Evolutionary conservation across 495 filamentous ascomycete genomes (phyloP).

Genomic region (Lasiosphaeria ovina): DNA sequence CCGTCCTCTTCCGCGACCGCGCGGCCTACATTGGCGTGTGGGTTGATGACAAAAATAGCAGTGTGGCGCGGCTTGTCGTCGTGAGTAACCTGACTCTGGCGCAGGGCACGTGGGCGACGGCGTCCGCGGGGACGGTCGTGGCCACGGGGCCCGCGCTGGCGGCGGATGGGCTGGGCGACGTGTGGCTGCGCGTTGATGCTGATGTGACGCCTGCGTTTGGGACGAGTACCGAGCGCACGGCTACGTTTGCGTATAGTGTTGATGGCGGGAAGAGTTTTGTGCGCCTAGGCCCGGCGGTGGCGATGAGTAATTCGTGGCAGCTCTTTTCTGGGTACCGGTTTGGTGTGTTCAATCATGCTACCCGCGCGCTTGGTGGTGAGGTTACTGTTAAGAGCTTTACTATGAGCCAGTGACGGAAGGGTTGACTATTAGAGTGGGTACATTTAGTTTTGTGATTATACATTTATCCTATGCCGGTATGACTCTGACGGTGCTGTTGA

Average conservation of each 20-base stretch:
- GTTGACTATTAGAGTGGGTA: too few species aligned
- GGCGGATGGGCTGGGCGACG: slow-evolving; percentile 7
- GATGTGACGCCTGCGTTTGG: slow-evolving; percentile 42
- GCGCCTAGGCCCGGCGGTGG: slow-evolving; percentile 39
- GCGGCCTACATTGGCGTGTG: slow-evolving; percentile 53
- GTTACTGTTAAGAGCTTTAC: slow-evolving; percentile 40
- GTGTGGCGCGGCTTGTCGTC: slow-evolving; percentile 24
- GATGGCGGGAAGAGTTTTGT: slow-evolving; percentile 43
- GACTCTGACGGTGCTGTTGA: too few species aligned
- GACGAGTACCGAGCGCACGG: slow-evolving; percentile 25
- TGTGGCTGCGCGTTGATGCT: slow-evolving; percentile 46
- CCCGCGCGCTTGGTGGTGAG: slow-evolving; percentile 48
- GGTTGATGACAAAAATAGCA: slow-evolving; percentile 13
- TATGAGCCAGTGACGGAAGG: too few species aligned
- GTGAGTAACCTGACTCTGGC: slow-evolving; percentile 28
- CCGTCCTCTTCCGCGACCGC: slow-evolving; percentile 50
- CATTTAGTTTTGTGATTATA: too few species aligned
- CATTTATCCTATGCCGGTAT: too few species aligned
- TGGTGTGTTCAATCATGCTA: slow-evolving; percentile 59
- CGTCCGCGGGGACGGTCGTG: slow-evolving; percentile 36
- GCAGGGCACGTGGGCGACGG: slow-evolving; percentile 41
- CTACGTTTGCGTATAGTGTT: slow-evolving; percentile 51
- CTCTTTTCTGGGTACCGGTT: slow-evolving; percentile 59
- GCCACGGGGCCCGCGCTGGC: slow-evolving; percentile 28
- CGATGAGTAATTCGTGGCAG: slow-evolving; percentile 45